phyloP scores from a whole-genome alignment of 2,329 filamentous ascomycete species.

The Akanthomyces lecanii region DNA sequence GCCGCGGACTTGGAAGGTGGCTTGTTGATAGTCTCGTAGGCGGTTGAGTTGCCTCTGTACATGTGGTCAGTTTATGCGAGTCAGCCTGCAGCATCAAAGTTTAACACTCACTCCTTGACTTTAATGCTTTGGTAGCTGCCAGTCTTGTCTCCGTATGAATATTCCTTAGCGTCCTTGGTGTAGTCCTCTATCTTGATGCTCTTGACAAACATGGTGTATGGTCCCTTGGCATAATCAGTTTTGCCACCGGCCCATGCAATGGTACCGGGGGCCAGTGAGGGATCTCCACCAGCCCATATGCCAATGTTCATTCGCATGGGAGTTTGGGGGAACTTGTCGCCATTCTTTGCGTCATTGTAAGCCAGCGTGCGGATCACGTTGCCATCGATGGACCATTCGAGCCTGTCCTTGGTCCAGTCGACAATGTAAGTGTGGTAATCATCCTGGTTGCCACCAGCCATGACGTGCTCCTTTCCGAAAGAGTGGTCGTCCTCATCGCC shows the following conservation, averaged over 20 bases:
- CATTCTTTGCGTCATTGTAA: conserved; percentile 57
- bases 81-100: neutral
- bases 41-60: conserved; percentile 54
- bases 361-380: conserved; percentile 59
- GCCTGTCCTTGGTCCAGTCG: conserved; percentile 62
- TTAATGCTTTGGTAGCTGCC: conserved; percentile 64
- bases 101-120: conserved; percentile 45
- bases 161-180: conserved; percentile 56
- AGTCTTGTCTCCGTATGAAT: conserved; percentile 57
- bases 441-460: conserved; percentile 48
- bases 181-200: conserved; percentile 52
- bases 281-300: conserved; percentile 61
- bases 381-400: conserved; percentile 69
- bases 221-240: conserved; percentile 61
- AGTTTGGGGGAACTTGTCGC: conserved; percentile 67
- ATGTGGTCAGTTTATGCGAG: conserved; percentile 21
- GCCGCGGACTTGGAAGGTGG: conserved; percentile 40
- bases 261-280: conserved; percentile 50
- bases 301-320: conserved; percentile 67
- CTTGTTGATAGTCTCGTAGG: conserved; percentile 39
- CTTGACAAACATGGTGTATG: conserved; percentile 72
- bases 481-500: conserved; percentile 58
- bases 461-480: conserved; percentile 57
- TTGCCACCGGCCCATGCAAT: conserved; percentile 66
- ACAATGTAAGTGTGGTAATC: conserved; percentile 74